Evolutionary conservation across 345 rosid species (phyloP), one percentile per base, ranked within the genome.

Genomic region (Isatis tinctoria): DNA sequence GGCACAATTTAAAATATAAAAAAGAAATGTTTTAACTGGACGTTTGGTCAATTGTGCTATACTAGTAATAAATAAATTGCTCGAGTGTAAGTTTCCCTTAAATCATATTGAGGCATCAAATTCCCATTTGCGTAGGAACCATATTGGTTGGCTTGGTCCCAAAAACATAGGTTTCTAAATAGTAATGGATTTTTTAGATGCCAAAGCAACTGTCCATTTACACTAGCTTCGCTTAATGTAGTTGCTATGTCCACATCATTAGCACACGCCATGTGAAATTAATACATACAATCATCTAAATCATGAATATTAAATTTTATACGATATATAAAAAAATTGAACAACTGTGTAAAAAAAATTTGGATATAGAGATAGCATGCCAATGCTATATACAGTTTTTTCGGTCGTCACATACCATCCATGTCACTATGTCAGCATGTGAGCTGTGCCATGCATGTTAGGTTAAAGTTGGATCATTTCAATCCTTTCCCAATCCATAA

Each of bases 121-220:
- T 43, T 12, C 40, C 49, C 51, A 65, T 56, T 74, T 44, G 40
- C 45, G 16, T 56, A 44, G 18, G 47, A 47, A 28, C 67, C 43
- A 74, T 36, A 37, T 58, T 60, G 60, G 78, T 27, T 58, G 53
- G 72, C 37, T 74, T 74, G 45, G 67, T 48, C 73, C 78, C 41
- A 66, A 45, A 47, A 59, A 27, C 32, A 30, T 57, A 74, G 56
- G 27, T 67, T 67, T 28, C 63, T 75, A 59, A 40, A 66, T 67
- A 39, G 13, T 60, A 37, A 59, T 60, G 54, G 44, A 49, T 49
- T 49, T 17, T 28, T 60, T 40, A 60, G 62, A 56, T 60, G 51
- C 28, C 47, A 67, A 60, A n/a, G n/a, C 47, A 67, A 59, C 43
- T 60, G 36, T 66, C 73, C 73, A 74, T 74, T 39, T 13, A 47